Evolutionary conservation across 176 grass and related monocot genomes (phyloP).

Genomic region (Aegilops umbellulata): DNA sequence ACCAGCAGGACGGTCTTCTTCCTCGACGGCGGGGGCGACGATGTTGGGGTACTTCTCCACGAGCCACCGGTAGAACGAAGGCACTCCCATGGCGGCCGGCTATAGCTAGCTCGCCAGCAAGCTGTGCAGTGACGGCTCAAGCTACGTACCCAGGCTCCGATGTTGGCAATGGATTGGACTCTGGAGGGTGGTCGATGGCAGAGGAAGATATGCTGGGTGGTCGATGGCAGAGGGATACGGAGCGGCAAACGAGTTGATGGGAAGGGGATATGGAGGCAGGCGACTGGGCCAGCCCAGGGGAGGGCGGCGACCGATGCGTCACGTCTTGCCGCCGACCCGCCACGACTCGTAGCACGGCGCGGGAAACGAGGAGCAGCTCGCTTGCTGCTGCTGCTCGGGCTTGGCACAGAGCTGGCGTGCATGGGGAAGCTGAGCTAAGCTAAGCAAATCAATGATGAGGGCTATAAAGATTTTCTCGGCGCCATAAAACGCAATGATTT

Average conservation of each 20-base stretch:
- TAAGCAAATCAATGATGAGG: not conserved
- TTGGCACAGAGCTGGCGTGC: not conserved
- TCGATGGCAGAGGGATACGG: not conserved
- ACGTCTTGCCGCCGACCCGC: not conserved
- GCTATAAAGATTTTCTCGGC: no score
- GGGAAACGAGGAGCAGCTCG: not conserved
- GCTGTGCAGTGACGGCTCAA: not conserved
- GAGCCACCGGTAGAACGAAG: slow-evolving; percentile 51
- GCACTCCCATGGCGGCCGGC: slow-evolving; percentile 41
- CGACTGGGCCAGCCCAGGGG: not conserved
- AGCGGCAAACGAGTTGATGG: not conserved
- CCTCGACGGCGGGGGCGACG: slow-evolving; percentile 9
- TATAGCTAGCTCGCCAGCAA: not conserved
- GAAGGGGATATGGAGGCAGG: not conserved
- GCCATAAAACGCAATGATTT: not conserved
- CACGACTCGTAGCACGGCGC: not conserved
- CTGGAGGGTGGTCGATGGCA: not conserved
- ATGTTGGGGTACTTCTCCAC: slow-evolving; percentile 52
- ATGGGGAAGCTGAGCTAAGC: not conserved
- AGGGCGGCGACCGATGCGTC: slow-evolving; percentile 5
- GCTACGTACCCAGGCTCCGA: not conserved
- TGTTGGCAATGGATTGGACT: not conserved
- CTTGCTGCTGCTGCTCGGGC: not conserved
- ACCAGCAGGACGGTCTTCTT: not conserved
- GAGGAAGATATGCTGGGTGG: not conserved